Base-by-base conservation (phyloP, 805 yeast species). In the Ogataea chonburiensis region DNA sequence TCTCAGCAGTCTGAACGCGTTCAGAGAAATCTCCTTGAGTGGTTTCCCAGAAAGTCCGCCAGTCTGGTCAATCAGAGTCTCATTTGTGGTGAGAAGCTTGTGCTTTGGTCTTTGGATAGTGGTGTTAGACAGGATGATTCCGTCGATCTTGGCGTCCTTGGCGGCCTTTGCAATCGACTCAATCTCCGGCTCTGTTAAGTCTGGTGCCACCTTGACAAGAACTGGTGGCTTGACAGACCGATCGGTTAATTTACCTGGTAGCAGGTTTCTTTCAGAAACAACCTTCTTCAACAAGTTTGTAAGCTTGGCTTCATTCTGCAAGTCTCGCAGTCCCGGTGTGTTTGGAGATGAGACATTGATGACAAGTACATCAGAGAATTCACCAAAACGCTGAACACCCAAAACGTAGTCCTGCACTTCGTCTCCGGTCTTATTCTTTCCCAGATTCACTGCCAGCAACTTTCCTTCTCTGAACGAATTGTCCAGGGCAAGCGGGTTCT, bases 31-130 rank as follows among this genome's bases (percentile, higher is more conserved):
- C 30, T 86, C 89, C 61, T 89, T 91, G 38, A 91, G 69, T 12
- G 98, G 98, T 40, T 75, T 74, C n/a, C 98, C 98, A 0, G 95
- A 85, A 24, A 91, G 73, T 1, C 98, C 98, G 41, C 98, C 98
- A 3, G 79, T 63, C 61, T 88, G 84, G 21, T 60, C 43, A 12
- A 68, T 62, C 24, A 81, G 60, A 3, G 58, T 47, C 17, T 60
- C 60, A 14, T 67, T 62, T 14, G 62, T 45, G 6, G 89, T 76
- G 26, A 71, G 66, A 51, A 89, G 66, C 4, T 57, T 48, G 1
- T 67, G 66, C 8, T 35, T 42, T 8, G 96, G 96, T 57, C 98
- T 77, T 53, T 81, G 81, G 42, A 89, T 75, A 0, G 98, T 91
- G 15, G 98, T 91, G 64, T 91, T 91, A 30, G 96, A 85, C 38